Evolutionary conservation across 1,284 basidiomycete genomes (phyloP).

Genomic region (Cryptococcus deneoformans): DNA sequence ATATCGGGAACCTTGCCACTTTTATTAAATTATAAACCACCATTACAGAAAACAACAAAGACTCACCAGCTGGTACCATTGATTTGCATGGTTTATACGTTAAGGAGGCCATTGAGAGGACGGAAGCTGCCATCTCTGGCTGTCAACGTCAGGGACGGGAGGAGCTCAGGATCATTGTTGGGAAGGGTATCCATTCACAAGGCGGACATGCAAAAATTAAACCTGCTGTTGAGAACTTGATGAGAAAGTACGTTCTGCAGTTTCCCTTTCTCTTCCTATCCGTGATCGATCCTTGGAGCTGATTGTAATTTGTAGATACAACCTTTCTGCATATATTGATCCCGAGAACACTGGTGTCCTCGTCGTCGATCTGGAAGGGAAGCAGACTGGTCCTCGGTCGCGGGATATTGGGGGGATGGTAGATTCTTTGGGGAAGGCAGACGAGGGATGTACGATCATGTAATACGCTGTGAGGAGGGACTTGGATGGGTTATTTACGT

Average conservation of each 20-base stretch:
- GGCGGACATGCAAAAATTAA: constrained; percentile 82
- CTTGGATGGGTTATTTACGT: too few species aligned
- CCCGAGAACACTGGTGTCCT: constrained; percentile 81
- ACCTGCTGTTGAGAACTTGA: constrained; percentile 86
- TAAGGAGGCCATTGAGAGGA: constrained; percentile 77
- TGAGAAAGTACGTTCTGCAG: constrained; percentile 58
- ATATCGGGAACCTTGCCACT: not conserved
- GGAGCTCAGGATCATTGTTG: constrained; percentile 83
- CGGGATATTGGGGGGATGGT: constrained; percentile 55
- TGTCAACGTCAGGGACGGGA: constrained; percentile 64
- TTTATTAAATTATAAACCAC: not conserved
- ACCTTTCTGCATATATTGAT: constrained; percentile 73
- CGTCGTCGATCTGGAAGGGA: constrained; percentile 67
- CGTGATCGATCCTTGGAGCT: not conserved
- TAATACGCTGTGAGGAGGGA: constrained; percentile 38
- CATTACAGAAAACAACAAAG: constrained; percentile 73
- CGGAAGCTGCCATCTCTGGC: constrained; percentile 65
- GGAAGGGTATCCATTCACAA: constrained; percentile 83
- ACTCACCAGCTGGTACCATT: constrained; percentile 68
- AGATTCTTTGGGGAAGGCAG: constrained; percentile 60
- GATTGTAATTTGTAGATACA: constrained; percentile 55
- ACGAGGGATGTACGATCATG: constrained; percentile 68
- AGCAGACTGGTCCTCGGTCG: constrained; percentile 51
- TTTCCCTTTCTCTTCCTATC: not conserved
- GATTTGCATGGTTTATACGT: constrained; percentile 92